These are phyloP conservation scores for Aspergillus funiculosus DNA, from an alignment of 495 filamentous ascomycete genomes.

Conservation along the genomic window DNA sequence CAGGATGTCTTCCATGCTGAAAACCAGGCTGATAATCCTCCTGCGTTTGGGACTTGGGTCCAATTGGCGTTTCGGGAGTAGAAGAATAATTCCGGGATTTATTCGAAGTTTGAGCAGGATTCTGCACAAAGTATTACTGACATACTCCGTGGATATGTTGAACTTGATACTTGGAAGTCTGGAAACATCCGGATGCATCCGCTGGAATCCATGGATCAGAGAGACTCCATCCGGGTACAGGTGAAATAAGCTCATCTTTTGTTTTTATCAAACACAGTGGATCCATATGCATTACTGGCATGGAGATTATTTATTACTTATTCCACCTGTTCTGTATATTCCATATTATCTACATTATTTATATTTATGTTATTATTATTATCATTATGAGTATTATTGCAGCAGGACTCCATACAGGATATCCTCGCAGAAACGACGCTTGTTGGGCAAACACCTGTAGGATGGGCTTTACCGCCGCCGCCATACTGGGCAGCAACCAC, in stretches of 20 bases:
- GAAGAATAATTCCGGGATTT: not conserved
- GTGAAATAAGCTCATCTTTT: constrained; percentile 2
- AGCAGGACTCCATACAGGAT: too few species aligned
- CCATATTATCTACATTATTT: too few species aligned
- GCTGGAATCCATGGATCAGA: constrained; percentile 8
- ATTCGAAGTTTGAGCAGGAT: not conserved
- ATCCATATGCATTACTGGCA: constrained; percentile 9
- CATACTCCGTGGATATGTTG: too few species aligned
- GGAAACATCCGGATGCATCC: constrained; percentile 4
- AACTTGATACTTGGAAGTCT: not conserved
- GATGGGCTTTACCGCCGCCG: constrained; percentile 36
- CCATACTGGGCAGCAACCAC: constrained; percentile 40
- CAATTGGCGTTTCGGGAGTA: not conserved
- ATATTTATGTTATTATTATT: too few species aligned
- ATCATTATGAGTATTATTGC: too few species aligned
- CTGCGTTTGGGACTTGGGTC: too few species aligned
- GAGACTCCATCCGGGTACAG: not conserved
- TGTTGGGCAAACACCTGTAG: constrained; percentile 33
- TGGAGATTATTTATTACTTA: not conserved
- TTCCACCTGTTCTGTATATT: not conserved
- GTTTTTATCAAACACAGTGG: constrained; percentile 5
- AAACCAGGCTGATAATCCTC: not conserved
- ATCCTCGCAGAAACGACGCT: not conserved
- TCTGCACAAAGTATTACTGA: not conserved
- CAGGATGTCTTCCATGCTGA: constrained; percentile 1